Base-by-base conservation (phyloP, 345 rosid species). In the Eucalyptus regnans region DNA sequence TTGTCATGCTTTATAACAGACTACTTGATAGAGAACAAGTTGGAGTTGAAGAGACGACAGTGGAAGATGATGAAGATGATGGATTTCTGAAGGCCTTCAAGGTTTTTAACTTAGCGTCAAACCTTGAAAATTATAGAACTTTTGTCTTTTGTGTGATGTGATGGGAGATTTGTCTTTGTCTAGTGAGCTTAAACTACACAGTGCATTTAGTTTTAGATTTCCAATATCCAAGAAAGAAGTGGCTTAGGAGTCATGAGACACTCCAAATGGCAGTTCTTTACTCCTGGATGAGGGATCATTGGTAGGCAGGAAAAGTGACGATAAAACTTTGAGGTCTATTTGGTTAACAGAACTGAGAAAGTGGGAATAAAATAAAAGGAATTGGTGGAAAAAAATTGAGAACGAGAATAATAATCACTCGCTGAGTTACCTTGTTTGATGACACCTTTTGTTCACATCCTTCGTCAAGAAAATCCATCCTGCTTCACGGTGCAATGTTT, bases 1-100 rank as follows among this genome's bases (percentile, higher is more conserved):
- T 89, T 68, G 58, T 41, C 71, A 13, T 27, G 14, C 27, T 25
- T 71, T 86, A 46, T 71, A 31, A 87, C 91, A 98, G 99, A 91
- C 92, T 98, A 93, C 99, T 98, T 92, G 99, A 98, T 89, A 97
- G 99, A 51, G 97, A 97, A 84, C 95, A 95, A 88, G 93, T 93
- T 91, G 98, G 93, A 80, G 93, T 88, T 91, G 99, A 98, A 95
- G 99, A 97, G 90, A 92, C 98, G 54, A 87, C 97, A 86, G 87
- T 94, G 90, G 99, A 96, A 88, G 99, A 96, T 87, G 99, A 98
- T 91, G 99, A 97, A 89, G 99, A 96, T 89, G 95, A 98, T 91
- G 98, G 98, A 88, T 95, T 98, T 94, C 94, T 98, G 92, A 98
- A 97, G 92, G 99, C 99, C 44, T 98, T 98, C 93, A 98, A 98